Percentiles rank a stretch among this genome's conserved stretches.
phyloP scores from a whole-genome alignment of 345 rosid genomes.

The Aurinia saxatilis region DNA sequence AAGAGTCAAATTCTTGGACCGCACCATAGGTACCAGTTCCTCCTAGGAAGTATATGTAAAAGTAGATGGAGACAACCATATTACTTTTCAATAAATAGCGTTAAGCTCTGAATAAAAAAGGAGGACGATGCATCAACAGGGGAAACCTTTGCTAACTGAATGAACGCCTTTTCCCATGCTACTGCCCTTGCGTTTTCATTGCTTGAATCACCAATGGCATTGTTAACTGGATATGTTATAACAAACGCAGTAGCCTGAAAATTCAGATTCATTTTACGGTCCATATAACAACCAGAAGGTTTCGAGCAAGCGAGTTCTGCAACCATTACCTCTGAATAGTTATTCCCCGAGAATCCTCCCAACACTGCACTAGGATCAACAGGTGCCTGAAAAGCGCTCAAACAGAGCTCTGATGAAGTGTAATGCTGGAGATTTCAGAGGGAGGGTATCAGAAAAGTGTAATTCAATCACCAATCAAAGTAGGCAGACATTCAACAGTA shows the following conservation, averaged over 20 bases:
- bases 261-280: conserved; percentile 9
- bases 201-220: conserved; percentile 56
- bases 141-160: conserved; percentile 77
- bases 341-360: conserved; percentile 88
- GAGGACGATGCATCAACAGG: background rate
- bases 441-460: conserved; percentile 5
- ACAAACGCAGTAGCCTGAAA: conserved; percentile 92
- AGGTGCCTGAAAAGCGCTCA: conserved; percentile 93
- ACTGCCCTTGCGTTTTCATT: conserved; percentile 56
- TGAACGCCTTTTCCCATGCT: conserved; percentile 95
- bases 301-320: conserved; percentile 16
- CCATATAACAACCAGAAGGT: conserved; percentile 7
- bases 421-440: conserved; percentile 57
- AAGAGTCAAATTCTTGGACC: conserved; percentile 70
- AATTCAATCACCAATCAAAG: background rate
- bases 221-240: conserved; percentile 86
- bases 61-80: background rate
- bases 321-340: conserved; percentile 74
- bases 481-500: background rate
- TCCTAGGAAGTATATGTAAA: conserved; percentile 43
- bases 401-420: conserved; percentile 72
- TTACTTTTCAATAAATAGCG: background rate
- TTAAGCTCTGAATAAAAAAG: background rate
- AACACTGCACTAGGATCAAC: conserved; percentile 92
- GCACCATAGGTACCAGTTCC: conserved; percentile 62